Evolutionary conservation across 1,139 yeast species (phyloP).

Genomic region (Barnettozyma hawaiiensis): DNA sequence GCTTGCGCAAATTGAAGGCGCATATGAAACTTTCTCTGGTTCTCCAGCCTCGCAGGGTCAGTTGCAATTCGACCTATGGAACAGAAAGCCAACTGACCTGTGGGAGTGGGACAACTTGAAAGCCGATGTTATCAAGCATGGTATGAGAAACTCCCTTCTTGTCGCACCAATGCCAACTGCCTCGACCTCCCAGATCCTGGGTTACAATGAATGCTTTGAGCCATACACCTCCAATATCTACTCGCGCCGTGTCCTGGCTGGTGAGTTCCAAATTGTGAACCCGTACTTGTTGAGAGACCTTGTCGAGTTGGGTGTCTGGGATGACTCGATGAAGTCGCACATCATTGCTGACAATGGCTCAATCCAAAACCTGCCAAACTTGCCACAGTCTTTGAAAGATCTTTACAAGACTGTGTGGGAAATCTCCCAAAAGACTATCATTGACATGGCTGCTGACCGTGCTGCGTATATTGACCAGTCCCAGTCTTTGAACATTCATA

Average conservation of each 20-base stretch:
- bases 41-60: constrained; percentile 81
- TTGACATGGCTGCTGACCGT: constrained; percentile 95
- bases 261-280: constrained; percentile 85
- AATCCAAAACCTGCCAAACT: constrained; percentile 66
- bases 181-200: constrained; percentile 85
- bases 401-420: constrained; percentile 97
- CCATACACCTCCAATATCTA: constrained; percentile 87
- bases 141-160: constrained; percentile 74
- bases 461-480: constrained; percentile 93
- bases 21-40: constrained; percentile 64
- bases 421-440: constrained; percentile 77
- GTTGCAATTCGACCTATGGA: constrained; percentile 79
- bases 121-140: constrained; percentile 51
- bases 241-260: constrained; percentile 80
- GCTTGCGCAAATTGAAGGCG: constrained; percentile 59
- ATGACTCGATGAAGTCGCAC: constrained; percentile 71
- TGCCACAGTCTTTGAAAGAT: constrained; percentile 72
- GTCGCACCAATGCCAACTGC: constrained; percentile 97
- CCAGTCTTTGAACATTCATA: constrained; percentile 83
- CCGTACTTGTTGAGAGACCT: constrained; percentile 76
- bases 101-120: constrained; percentile 71
- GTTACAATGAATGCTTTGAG: constrained; percentile 87
- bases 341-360: constrained; percentile 83
- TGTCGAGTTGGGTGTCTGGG: constrained; percentile 81
- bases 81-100: constrained; percentile 57